Evolutionary conservation across 1,284 basidiomycete genomes (phyloP).

Genomic region (Fomitopsis pinicola): DNA sequence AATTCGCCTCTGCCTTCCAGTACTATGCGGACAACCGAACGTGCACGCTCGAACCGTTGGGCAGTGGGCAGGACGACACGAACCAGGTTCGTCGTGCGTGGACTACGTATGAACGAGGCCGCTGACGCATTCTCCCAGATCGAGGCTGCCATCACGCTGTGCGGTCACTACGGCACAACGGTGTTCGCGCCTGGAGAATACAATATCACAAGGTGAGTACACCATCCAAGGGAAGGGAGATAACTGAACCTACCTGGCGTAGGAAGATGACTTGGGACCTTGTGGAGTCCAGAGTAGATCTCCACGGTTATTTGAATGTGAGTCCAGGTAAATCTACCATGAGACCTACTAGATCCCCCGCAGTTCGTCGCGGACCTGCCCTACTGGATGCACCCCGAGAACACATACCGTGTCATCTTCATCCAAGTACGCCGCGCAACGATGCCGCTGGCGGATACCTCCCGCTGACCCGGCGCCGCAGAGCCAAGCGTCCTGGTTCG

Average conservation of each 20-base stretch:
- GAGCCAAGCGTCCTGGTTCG: slow-evolving; percentile 65
- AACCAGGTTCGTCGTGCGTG: slow-evolving; percentile 25
- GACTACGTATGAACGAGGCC: neutral
- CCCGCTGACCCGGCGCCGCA: slow-evolving; percentile 16
- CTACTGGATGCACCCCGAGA: slow-evolving; percentile 55
- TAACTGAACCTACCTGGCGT: neutral
- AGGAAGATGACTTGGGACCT: slow-evolving; percentile 65
- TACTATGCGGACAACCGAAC: neutral
- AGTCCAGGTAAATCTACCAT: slow-evolving; percentile 10
- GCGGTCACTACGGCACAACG: slow-evolving; percentile 49
- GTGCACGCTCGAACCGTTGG: slow-evolving; percentile 36
- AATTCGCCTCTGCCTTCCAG: neutral
- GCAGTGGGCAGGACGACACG: slow-evolving; percentile 38
- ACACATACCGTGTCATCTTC: slow-evolving; percentile 58
- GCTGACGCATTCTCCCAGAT: slow-evolving; percentile 29
- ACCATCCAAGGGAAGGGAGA: neutral
- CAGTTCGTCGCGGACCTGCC: slow-evolving; percentile 53
- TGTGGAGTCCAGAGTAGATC: slow-evolving; percentile 43
- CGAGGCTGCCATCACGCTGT: slow-evolving; percentile 45
- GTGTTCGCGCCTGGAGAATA: slow-evolving; percentile 40
- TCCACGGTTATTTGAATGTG: slow-evolving; percentile 54
- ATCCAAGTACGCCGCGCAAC: slow-evolving; percentile 41
- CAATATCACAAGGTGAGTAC: slow-evolving; percentile 46
- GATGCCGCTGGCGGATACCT: neutral
- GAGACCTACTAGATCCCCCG: neutral